phyloP scores from a whole-genome alignment of 2,329 filamentous ascomycete species.

The Chaetomium sp. region DNA sequence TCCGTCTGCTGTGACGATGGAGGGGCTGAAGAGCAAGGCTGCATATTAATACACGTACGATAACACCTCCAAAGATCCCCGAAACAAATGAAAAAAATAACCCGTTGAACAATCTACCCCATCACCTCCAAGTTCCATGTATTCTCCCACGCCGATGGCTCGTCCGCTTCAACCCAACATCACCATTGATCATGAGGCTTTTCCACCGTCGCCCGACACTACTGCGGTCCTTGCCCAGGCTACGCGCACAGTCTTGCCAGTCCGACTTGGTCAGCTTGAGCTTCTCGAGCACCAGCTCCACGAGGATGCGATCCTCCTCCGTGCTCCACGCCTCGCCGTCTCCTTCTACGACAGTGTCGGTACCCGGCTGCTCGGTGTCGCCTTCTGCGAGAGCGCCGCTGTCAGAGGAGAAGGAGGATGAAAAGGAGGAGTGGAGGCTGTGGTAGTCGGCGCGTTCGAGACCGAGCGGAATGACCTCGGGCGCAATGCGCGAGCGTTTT shows the following conservation, averaged over 20 bases:
- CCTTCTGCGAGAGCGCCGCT: not conserved
- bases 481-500: slow-evolving; percentile 54
- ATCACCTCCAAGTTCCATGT: slow-evolving; percentile 51
- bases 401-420: not conserved
- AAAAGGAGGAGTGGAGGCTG: slow-evolving; percentile 32
- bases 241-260: slow-evolving; percentile 62
- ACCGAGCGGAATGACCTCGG: slow-evolving; percentile 53
- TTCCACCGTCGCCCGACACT: slow-evolving; percentile 56
- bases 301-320: slow-evolving; percentile 58
- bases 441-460: slow-evolving; percentile 55
- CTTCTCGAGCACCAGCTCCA: slow-evolving; percentile 63
- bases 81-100: not conserved
- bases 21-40: no score
- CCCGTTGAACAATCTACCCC: slow-evolving; percentile 5
- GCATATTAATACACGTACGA: slow-evolving; percentile 1
- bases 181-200: slow-evolving; percentile 52
- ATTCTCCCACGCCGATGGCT: slow-evolving; percentile 42
- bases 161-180: slow-evolving; percentile 51
- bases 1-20: not conserved
- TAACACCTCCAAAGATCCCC: not conserved
- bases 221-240: slow-evolving; percentile 53
- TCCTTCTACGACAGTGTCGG: slow-evolving; percentile 37
- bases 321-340: slow-evolving; percentile 50
- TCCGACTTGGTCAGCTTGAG: slow-evolving; percentile 57
- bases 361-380: slow-evolving; percentile 19